Evolutionary conservation across 2,329 filamentous ascomycete species (phyloP), one percentile per base, ranked within the genome.

Genomic region (Colletotrichum brevisporum): DNA sequence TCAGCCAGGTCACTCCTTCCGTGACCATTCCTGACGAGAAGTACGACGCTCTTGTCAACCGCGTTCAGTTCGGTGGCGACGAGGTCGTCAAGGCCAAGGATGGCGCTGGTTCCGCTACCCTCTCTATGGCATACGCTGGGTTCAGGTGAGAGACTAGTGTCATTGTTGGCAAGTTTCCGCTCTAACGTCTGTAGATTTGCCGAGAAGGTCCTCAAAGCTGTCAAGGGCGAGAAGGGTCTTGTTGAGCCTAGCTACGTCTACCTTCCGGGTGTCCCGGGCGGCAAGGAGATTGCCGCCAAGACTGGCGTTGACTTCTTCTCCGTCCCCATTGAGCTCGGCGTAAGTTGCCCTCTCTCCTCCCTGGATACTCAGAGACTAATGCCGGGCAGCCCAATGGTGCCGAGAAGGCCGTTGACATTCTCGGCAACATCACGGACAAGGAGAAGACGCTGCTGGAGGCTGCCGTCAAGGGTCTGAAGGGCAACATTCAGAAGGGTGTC

Each of bases 41-140:
- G 88, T 92, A 97, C 76, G 94, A 95, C 78, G 92, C 90, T 73
- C 88, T 99, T 58, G 91, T 97, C 78, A 93, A 98, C 85, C 94
- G 96, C 85, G 93, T 98, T 67, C 96, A 99, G 83, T 98, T 98
- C 76, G 96, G 96, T 81, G 96, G 96, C 87, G 96, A 99, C 76
- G 94, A 97, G 86, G 94, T 97, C 72, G 94, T 97, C 81, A 91
- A 95, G 88, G 94, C 94, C 80, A 97, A 97, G 90, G 93, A 96
- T 74, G 94, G 94, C 77, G 91, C 91, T 78, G 94, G 94, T 73
- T 97, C 94, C 71, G 94, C 94, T 74, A 97, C 94, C 69, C 88
- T 97, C 63, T 97, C 94, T 76, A 97, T 97, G 94, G 94, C 94
- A 71, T 97, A 94, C 80, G 96, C 96, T 75, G 96, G 96, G 75